Base-by-base conservation (phyloP, 179 eudicot species). In the Beta macrorhiza region DNA sequence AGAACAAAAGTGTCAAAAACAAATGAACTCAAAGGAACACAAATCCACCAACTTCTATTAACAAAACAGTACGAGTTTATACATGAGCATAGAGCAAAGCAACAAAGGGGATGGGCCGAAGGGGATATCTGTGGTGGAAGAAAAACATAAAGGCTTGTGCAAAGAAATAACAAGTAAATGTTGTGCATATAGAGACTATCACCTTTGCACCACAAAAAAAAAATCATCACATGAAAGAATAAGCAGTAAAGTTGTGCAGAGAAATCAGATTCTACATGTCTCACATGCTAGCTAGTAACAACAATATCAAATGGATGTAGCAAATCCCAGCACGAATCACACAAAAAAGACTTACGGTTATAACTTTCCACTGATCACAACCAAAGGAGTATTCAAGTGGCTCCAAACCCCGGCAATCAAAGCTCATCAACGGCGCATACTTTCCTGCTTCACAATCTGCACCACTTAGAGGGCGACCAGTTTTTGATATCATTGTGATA, bases 381-480 rank as follows among this genome's bases (percentile, higher is more conserved):
- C 77, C 80, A 81, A 95, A 95, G 57, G 79, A 67, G 80, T 86
- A 92, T 5, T 87, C 95, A 71, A 95, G n/a, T 20, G 99, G 99
- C 87, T 93, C 97, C 75, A 79, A 86, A 72, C 98, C 98, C 81
- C 95, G 89, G 82, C 97, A 95, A 78, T 95, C 99, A 79, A 95
- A 93, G 71, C 73, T 32, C 99, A 95, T 95, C 82, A 95, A 32
- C 56, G 94, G 93, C 17, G 90, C 84, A 82, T 52, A 89, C 45
- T 85, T 80, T 64, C 91, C 93, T 12, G 67, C 42, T 83, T 91
- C 91, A 84, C 91, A 87, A 19, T 58, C 77, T 22, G 76, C 85
- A 56, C 78, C 84, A 53, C 95, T 91, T 76, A 93, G 87, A 45
- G 98, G 97, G 67, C 68, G 69, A 32, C 94, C 97, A 32, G 51